Base-by-base conservation (phyloP, 2,329 filamentous ascomycete genomes). In the Ascochyta koolunga region DNA sequence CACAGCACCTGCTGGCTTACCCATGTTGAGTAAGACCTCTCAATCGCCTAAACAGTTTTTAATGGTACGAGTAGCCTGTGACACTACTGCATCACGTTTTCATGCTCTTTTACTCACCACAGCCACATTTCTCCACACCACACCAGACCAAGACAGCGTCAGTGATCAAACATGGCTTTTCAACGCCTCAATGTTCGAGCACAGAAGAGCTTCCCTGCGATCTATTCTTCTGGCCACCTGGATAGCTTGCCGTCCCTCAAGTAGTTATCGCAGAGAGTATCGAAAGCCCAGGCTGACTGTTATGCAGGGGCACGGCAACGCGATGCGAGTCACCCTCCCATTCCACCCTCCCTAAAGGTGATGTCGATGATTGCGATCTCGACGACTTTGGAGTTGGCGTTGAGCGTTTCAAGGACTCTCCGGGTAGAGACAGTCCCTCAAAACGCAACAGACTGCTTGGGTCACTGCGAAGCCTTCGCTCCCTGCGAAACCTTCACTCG, bases 171-270 rank as follows among this genome's bases (percentile, higher is more conserved):
- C 48, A 73, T 67, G 65, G 61, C 56, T 37, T 51, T 72, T 31
- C 66, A 65, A 48, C 64, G 60, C 32, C 58, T 72, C 21, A 61
- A 60, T 18, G 43, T 70, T 37, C 60, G 61, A 45, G 64, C 65
- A 11, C 72, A 65, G 50, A 70, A 68, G 57, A 72, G 70, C 38
- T 51, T 71, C 33, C 64, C 68, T 5, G 66, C 64, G 15, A 62
- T 71, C 51, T 65, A 67, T 59, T 56, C 58, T 53, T 62, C 54
- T 41, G 54, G 42, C 16, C 52, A 59, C 29, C 47, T 45, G n/a
- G 41, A 60, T 5, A 47, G 31, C 15, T 29, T 11, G 15, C 22
- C 21, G 2, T 27, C 50, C 21, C 32, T 50, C 4, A 37, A 27
- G 60, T 65, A 42, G 3, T 47, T 33, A 3, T 5, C 16, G 8